Base-by-base conservation (phyloP, 1,284 basidiomycete genomes). In the Lignosus rhinocerotis region DNA sequence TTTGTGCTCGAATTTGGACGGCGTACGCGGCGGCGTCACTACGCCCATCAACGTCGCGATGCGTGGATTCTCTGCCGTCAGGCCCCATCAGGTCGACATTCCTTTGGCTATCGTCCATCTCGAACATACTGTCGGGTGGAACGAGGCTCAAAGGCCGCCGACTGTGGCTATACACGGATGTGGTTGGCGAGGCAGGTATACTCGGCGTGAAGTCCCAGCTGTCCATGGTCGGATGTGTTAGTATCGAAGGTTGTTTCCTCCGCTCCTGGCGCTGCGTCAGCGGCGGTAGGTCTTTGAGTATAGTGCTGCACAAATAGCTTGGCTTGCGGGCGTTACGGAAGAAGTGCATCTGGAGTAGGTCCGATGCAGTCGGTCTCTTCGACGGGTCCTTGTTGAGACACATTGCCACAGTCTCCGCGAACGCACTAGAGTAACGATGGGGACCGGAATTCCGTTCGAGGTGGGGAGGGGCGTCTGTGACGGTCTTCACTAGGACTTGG, bases 341-440 rank as follows among this genome's bases (percentile, higher is more conserved):
- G 71, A 94, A 93, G 2, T 85, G 78, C n/a, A 82, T 86, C 60
- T 87, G 82, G 2, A 96, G 78, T n/a, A 96, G 78, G 66, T 92
- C 84, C 51, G 82, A 82, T 2, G 94, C 88, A 1, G 86, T 87
- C 19, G 93, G 93, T 82, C 93, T 80, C 69, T 85, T 83, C 12
- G 82, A 76, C 3, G 94, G 92, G 68, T 95, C 90, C 72, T 95
- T 95, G 53, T 81, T 79, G 44, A 96, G 79, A 71, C 93, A 96
- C n/a, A 80, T 80, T 48, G 89, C 86, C 5, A 95, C 81, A 53
- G 94, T 80, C 58, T 94, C 92, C 64, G 91, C 88, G 74, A 96
- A 92, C 0, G 84, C 82, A 58, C 86, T 86, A 11, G 90, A 90
- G 72, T 94, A 96, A 66, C 86, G 89, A 73, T 88, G 79, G n/a